Base-by-base conservation (phyloP, 1,284 basidiomycete species). In the Microbotryum intermedium region DNA sequence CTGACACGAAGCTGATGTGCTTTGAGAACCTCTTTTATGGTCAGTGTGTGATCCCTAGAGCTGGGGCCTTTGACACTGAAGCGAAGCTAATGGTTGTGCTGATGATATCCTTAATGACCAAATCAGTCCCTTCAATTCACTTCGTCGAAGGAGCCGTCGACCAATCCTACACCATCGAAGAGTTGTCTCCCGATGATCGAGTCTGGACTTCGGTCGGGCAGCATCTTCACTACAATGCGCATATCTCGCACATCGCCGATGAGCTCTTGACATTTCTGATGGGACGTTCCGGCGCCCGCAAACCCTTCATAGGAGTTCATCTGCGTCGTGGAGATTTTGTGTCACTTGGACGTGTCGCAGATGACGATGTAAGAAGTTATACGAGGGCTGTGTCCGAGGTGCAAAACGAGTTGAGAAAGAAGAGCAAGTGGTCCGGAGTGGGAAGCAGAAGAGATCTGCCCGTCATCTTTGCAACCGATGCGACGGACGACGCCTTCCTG, bases 21-120 rank as follows among this genome's bases (percentile, higher is more conserved):
- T 64, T 67, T 48, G 65, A 67, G 51, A 65, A 67, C 54, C 50
- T 64, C 18, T 67, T 64, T 51, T 67, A 60, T 50, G 42, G 53
- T 26, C 8, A 43, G 29, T 51, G 11, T 4, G 23, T 48, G 34
- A 18, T 39, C 1, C 13, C 34, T 6, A 39, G 34, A 16, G 46
- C 46, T 13, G n/a, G 23, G 21, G 46, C 8, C 4, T 11, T 26
- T 2, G 21, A 21, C 46, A 21, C 6, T 43, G 52, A 34, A 43
- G 30, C 16, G 21, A 29, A 42, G 7, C 16, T 1, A 43, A 23
- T 9, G 23, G 29, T 23, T 30, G 11, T 29, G 13, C 6, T 51
- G 7, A 26, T 30, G 11, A 20, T 16, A 9, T 23, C 34, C 42
- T 53, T 51, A 13, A 34, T 18, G 18, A 26, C 39, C 42, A 18